Evolutionary conservation across 176 grass and related monocot genomes (phyloP), one percentile per base, ranked within the genome.

Genomic region (Musa itinerans): DNA sequence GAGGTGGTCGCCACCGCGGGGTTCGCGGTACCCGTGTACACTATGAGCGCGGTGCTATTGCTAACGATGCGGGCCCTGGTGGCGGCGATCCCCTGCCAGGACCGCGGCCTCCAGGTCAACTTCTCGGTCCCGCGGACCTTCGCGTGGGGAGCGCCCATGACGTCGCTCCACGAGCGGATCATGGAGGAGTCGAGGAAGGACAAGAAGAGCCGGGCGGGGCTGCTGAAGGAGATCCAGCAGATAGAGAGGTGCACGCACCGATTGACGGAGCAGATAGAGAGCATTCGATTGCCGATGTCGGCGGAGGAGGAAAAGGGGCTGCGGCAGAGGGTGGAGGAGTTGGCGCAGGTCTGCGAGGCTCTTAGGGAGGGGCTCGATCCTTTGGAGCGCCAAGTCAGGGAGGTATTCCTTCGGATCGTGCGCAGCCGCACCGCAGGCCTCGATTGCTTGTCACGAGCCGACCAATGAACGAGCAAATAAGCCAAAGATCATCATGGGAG

Each of bases 351-450:
- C 2, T 91, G 86, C 71, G 53, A 81, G 24, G 48, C 66, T 53
- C 71, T 97, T 77, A 91, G 80, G 78, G 82, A 77, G 12, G 88
- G 82, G 10, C 84, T 97, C 11, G 94, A 91, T 19, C 88, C 80
- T 3, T 78, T 93, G 10, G 94, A 93, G 12, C 81, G 80, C 27
- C 94, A 91, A 74, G 81, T 97, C 61, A 72, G 94, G 63, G 94
- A 97, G 80, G 86, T 97, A 2, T 97, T 97, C 79, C 90, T 93
- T 76, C 76, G 90, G 74, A 93, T 97, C 19, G 90, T 97, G 29
- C 83, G 90, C 12, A 82, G 84, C 86, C 88, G 94, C 11, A 97
- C 92, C 63, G 90, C 93, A 68, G 78, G 83, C 9, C 64, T 97
- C 16, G 86, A 93, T 78, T 93, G 24, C 72, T 51, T 9, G 29